Evolutionary conservation across 257 asterid species (phyloP).

Genomic region (Anisodus tanguticus): DNA sequence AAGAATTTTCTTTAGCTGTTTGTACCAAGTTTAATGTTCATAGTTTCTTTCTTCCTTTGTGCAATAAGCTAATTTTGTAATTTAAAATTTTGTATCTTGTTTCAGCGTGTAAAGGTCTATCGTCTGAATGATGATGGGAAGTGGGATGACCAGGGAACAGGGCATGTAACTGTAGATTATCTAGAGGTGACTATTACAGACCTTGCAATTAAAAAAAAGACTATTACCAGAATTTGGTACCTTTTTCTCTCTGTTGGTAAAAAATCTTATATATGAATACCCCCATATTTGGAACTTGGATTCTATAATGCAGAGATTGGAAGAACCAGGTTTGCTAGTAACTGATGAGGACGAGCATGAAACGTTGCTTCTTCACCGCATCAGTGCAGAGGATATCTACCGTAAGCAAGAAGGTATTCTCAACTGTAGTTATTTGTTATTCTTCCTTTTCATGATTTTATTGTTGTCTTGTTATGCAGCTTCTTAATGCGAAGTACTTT

Average conservation of each 20-base stretch:
- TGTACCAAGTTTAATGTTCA: neutral
- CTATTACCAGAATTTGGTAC: neutral
- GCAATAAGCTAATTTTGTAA: neutral
- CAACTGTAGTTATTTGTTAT: constrained; percentile 24
- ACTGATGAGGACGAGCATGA: constrained; percentile 86
- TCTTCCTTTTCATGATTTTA: constrained; percentile 22
- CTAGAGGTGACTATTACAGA: constrained; percentile 60
- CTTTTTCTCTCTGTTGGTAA: neutral
- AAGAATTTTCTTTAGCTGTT: constrained; percentile 13
- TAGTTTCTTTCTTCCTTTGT: neutral
- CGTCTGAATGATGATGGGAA: constrained; percentile 89
- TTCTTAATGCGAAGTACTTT: constrained; percentile 16
- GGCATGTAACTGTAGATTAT: constrained; percentile 89
- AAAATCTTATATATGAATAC: neutral
- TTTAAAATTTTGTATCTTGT: neutral
- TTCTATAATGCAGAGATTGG: constrained; percentile 64
- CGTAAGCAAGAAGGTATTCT: constrained; percentile 92
- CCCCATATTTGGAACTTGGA: neutral
- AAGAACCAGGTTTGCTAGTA: constrained; percentile 77
- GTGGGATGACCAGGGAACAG: constrained; percentile 99
- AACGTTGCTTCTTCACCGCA: constrained; percentile 76
- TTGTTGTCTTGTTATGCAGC: neutral
- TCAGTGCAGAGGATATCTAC: constrained; percentile 88
- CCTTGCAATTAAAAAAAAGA: neutral
- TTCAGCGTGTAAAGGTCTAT: constrained; percentile 96